phyloP scores from a whole-genome alignment of 2,329 filamentous ascomycete species.

The Alternaria novae-zelandiae region DNA sequence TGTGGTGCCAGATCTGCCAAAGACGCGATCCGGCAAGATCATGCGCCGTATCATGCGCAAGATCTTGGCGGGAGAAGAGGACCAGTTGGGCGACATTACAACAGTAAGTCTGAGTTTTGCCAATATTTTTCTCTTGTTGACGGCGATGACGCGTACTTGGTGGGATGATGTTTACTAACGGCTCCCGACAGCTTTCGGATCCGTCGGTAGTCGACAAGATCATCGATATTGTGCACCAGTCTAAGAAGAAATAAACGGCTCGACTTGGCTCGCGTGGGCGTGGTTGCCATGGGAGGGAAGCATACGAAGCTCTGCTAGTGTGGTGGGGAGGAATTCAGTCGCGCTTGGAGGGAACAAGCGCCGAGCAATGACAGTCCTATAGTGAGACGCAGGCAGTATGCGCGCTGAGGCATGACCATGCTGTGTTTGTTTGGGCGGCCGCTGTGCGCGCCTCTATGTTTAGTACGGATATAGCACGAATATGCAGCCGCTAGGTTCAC shows the following conservation, averaged over 20 bases:
- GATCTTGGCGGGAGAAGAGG: slow-evolving; percentile 96
- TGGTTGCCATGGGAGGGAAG: slow-evolving; percentile 1
- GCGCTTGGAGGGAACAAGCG: slow-evolving; percentile 4
- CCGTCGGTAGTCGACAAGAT: slow-evolving; percentile 89
- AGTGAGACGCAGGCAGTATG: slow-evolving; percentile 15
- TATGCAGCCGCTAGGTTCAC: background rate
- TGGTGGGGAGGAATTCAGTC: background rate
- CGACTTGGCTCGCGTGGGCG: slow-evolving; percentile 15
- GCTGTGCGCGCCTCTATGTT: slow-evolving; percentile 2
- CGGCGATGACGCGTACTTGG: slow-evolving; percentile 38
- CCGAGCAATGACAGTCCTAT: slow-evolving; percentile 6
- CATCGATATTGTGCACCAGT: slow-evolving; percentile 77
- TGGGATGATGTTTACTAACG: slow-evolving; percentile 36
- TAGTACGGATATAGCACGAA: slow-evolving; percentile 3
- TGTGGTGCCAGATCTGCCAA: slow-evolving; percentile 90
- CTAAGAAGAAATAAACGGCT: slow-evolving; percentile 52
- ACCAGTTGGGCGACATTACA: slow-evolving; percentile 90
- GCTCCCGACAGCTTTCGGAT: slow-evolving; percentile 73
- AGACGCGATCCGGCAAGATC: slow-evolving; percentile 98
- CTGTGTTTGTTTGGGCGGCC: slow-evolving; percentile 4
- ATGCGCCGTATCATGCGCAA: slow-evolving; percentile 97
- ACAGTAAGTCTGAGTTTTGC: slow-evolving; percentile 69
- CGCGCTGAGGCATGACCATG: slow-evolving; percentile 4
- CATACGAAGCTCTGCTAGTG: background rate
- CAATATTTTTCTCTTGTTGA: slow-evolving; percentile 13